These are phyloP conservation scores for Colletotrichum horii DNA, from an alignment of 2,329 filamentous ascomycete species.

Conservation along the genomic window DNA sequence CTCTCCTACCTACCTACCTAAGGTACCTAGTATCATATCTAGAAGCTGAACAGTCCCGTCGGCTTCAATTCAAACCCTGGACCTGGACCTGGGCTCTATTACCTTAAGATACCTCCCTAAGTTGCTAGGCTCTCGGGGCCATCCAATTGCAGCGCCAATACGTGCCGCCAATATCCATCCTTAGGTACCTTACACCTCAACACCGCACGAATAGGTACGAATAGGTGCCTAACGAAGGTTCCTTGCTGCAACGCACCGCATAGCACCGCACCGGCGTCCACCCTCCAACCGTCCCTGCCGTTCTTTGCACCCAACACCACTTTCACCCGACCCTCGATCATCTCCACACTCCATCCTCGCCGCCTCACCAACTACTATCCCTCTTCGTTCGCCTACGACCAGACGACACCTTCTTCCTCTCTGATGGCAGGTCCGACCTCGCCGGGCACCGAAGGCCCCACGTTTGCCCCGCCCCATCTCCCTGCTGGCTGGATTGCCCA, in stretches of 20 bases:
- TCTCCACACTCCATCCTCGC: not conserved
- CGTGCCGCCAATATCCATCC: not conserved
- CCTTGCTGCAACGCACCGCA: not conserved
- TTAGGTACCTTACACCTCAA: not conserved
- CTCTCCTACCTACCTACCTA: not conserved
- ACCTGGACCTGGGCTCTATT: not conserved
- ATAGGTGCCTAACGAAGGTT: not conserved
- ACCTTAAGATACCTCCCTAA: not conserved
- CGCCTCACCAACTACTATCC: not conserved
- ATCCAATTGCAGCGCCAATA: not conserved
- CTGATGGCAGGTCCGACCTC: conserved; percentile 63
- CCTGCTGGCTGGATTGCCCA: conserved; percentile 73
- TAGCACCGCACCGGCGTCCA: not conserved
- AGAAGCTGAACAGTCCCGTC: not conserved
- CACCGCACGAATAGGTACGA: not conserved
- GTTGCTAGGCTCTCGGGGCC: not conserved
- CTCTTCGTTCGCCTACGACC: not conserved
- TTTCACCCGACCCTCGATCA: not conserved
- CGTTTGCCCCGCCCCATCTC: conserved; percentile 63
- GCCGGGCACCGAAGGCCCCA: conserved; percentile 63
- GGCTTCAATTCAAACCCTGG: not conserved
- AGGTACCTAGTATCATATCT: no score
- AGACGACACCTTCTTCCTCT: not conserved
- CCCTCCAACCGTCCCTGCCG: not conserved
- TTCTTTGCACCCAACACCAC: not conserved